Evolutionary conservation across 2,329 filamentous ascomycete genomes (phyloP).

Genomic region (Sclerotinia spermophila): DNA sequence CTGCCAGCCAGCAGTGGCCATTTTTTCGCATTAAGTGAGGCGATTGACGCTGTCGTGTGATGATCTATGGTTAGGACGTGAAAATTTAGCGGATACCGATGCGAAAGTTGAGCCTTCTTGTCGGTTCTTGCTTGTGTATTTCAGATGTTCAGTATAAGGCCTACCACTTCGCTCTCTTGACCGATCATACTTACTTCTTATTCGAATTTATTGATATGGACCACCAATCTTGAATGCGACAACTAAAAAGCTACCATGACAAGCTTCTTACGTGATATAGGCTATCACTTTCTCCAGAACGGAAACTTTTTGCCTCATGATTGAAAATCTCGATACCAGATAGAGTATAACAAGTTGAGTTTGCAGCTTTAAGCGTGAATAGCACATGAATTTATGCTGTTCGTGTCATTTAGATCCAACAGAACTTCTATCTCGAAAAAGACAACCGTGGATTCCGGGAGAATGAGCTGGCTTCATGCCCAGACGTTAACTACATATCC

Average conservation of each 20-base stretch:
- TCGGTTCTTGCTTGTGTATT: no score
- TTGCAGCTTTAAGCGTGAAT: not conserved
- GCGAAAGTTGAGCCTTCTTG: not conserved
- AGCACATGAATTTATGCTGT: no score
- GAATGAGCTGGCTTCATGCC: no score
- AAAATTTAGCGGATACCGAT: accelerated
- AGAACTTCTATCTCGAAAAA: no score
- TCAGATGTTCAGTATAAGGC: no score
- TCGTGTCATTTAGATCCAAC: no score
- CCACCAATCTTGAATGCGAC: not conserved
- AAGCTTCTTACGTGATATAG: not conserved
- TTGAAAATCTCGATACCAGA: not conserved
- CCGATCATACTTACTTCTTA: not conserved
- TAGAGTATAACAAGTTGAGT: not conserved
- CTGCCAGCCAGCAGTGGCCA: not conserved
- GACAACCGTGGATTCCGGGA: no score
- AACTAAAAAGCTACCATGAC: not conserved
- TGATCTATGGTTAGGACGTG: not conserved
- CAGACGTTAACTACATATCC: no score
- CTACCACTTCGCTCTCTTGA: not conserved
- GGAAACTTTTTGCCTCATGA: no score
- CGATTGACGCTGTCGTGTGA: not conserved
- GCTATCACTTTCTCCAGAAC: not conserved
- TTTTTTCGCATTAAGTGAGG: not conserved
- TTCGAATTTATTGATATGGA: no score